Conservation (phyloP, 2,329 filamentous ascomycete species). For the Zymoseptoria brevis region DNA sequence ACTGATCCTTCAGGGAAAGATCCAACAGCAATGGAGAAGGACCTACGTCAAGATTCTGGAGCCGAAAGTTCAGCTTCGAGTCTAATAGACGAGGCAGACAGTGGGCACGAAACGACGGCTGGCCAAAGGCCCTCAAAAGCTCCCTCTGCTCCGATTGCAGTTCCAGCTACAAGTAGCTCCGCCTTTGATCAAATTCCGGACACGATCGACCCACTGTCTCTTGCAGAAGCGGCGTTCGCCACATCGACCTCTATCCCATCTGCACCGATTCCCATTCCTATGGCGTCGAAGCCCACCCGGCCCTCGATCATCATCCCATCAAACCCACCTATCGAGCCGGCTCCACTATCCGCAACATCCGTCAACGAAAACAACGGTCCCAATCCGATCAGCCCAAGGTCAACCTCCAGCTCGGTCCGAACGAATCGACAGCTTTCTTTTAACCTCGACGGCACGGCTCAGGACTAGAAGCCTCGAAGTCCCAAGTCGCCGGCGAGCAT, state of each 20-base stretch:
- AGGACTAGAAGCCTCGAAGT: conserved; percentile 11
- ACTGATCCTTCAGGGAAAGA: not conserved
- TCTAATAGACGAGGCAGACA: not conserved
- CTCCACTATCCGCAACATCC: not conserved
- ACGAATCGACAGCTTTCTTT: conserved; percentile 1
- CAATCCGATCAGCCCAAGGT: not conserved
- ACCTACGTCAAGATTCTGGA: not conserved
- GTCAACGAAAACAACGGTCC: not conserved
- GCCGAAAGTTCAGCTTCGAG: not conserved
- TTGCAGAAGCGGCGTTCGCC: not conserved
- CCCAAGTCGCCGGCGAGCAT: conserved; percentile 10
- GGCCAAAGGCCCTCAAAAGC: not conserved
- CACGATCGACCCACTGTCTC: not conserved
- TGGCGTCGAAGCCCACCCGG: not conserved
- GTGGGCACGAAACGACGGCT: not conserved
- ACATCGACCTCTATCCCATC: not conserved
- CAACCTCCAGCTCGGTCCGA: not conserved
- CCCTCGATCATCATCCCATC: not conserved
- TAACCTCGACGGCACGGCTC: conserved; percentile 10
- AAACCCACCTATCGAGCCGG: not conserved
- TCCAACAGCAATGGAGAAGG: not conserved
- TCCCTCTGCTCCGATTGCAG: not conserved
- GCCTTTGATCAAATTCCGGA: not conserved
- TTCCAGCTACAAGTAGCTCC: not conserved
- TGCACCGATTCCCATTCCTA: not conserved